Base-by-base conservation (phyloP, 495 filamentous ascomycete genomes). In the Melanomma pulvis-pyrius region DNA sequence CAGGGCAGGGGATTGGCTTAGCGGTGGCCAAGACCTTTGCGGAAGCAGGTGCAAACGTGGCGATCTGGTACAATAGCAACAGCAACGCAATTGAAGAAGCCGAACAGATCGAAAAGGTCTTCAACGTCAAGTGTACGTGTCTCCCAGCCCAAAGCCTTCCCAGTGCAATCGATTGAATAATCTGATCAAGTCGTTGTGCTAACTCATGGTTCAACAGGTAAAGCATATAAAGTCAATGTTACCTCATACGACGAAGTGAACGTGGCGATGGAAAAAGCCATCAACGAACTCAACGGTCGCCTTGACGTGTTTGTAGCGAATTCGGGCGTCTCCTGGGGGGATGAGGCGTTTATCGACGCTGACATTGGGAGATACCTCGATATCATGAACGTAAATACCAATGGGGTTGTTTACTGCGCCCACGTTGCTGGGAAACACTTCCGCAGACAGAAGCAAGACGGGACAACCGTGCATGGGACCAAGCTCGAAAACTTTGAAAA, bases 281-380 rank as follows among this genome's bases (percentile, higher is more conserved):
- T 80, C 2, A 49, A 79, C 21, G 78, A 83, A 41, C 80, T 82
- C 73, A n/a, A n/a, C n/a, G 78, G 77, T 22, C 76, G 77, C 58
- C 74, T 86, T 3, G 79, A 83, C 70, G 76, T 80, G 1, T 82
- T 84, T 41, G 66, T 83, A 49, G 81, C 80, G 9, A 85, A 81
- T 70, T 78, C 75, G 15, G 83, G 83, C 29, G 34, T 41, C 34
- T 17, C 8, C 8, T 41, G 34, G 17, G 34, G 17, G 34, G 34
- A 17, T 8, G 34, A 17, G 17, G 8, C 8, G 13, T 24, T 30
- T 7, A 8, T 12, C 11, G 11, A 28, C 6, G 51, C 51, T 25
- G 51, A 26, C 28, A 30, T 21, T 12, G 19, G 28, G 6, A 55
- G 26, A 24, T 5, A 83, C 79, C 36, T 83, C 80, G 3, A 82